These are phyloP conservation scores for Lumnitzera racemosa DNA, from an alignment of 345 rosid species.

Conservation along the genomic window DNA sequence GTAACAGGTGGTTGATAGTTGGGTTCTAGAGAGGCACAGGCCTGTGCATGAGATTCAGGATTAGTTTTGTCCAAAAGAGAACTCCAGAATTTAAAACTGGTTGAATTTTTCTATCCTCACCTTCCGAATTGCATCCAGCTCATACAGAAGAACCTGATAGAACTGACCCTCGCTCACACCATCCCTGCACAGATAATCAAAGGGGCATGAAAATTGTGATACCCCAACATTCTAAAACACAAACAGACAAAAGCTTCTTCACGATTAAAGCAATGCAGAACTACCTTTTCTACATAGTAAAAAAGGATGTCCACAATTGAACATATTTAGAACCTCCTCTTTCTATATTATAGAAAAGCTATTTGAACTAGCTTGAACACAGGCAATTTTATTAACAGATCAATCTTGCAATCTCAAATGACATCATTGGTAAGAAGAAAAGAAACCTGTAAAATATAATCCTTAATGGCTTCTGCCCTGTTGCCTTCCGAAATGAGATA, in stretches of 20 bases:
- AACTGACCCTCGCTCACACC: constrained; percentile 98
- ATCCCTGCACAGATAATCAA: constrained; percentile 43
- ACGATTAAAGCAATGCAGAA: too few species aligned
- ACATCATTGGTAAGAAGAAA: background rate
- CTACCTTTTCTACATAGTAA: too few species aligned
- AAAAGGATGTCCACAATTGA: too few species aligned
- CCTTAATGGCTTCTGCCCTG: constrained; percentile 95
- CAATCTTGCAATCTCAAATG: background rate
- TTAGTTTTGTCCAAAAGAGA: background rate
- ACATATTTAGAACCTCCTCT: too few species aligned
- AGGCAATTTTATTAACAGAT: too few species aligned
- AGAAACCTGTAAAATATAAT: constrained; percentile 91
- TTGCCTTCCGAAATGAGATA: constrained; percentile 90
- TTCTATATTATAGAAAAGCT: too few species aligned
- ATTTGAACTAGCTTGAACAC: too few species aligned
- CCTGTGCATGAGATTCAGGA: constrained; percentile 7
- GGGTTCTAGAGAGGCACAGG: constrained; percentile 95
- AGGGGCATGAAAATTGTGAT: background rate
- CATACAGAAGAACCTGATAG: constrained; percentile 46
- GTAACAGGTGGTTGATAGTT: constrained; percentile 97
- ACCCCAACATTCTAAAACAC: too few species aligned
- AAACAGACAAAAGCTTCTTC: too few species aligned
- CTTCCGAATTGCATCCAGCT: constrained; percentile 36
- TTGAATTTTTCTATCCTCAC: background rate
- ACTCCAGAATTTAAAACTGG: too few species aligned